Percentiles rank a stretch among this genome's conserved stretches.
Evolutionary conservation across 179 eudicot species (phyloP).

Genomic region (Sideroxylon spinosum): DNA sequence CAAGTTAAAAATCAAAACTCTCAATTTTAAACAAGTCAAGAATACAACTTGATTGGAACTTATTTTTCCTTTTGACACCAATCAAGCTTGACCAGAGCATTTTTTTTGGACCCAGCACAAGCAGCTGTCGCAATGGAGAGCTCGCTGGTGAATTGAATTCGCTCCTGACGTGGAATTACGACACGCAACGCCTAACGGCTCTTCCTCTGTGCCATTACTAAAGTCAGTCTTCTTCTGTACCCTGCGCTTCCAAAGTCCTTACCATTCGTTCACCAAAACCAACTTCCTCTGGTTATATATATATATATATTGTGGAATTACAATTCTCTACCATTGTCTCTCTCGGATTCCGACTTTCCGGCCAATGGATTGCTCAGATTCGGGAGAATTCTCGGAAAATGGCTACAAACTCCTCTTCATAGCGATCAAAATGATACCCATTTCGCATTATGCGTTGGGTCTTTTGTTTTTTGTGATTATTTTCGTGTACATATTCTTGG

Average conservation of each 20-base stretch:
- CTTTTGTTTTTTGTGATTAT: conserved; percentile 19
- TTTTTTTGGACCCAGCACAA: too few relatives aligned
- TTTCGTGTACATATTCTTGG: conserved; percentile 62
- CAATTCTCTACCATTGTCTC: conserved; percentile 1
- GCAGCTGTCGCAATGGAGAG: too few relatives aligned
- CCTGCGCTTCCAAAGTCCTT: not conserved
- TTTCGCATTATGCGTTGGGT: conserved; percentile 47
- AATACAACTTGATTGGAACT: too few relatives aligned
- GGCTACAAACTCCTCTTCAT: conserved; percentile 37
- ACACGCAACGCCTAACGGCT: not conserved
- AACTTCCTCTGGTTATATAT: not conserved
- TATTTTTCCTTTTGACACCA: too few relatives aligned
- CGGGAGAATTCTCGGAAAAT: conserved; percentile 18
- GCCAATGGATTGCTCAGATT: conserved; percentile 27
- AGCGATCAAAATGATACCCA: conserved; percentile 48
- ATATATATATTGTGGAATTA: too few relatives aligned
- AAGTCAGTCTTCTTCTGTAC: too few relatives aligned
- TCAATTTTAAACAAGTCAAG: too few relatives aligned
- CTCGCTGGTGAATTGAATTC: not conserved
- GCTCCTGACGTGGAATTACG: not conserved
- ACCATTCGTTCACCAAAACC: not conserved
- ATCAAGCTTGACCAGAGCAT: too few relatives aligned
- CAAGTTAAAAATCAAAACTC: too few relatives aligned
- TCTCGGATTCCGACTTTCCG: conserved; percentile 10
- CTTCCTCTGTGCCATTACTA: not conserved